Conservation (phyloP, 2,329 filamentous ascomycete species). For the Zymoseptoria passerinii region DNA sequence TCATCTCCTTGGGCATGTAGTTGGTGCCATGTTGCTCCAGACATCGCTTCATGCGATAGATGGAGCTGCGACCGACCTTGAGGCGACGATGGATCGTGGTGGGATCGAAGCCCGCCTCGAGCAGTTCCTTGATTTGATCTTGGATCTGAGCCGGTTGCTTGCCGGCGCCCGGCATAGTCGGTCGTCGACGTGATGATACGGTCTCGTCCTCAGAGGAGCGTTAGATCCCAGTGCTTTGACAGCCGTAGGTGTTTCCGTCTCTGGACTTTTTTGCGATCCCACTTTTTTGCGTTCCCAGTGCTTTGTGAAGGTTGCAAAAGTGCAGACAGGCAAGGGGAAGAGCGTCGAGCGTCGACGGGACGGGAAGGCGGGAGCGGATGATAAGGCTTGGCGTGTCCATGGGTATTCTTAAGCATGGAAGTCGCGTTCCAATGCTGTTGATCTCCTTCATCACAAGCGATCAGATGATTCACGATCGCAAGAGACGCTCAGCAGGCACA, state of each 20-base stretch:
- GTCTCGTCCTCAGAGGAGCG: neutral
- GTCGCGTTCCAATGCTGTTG: neutral
- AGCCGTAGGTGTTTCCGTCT: too few relatives aligned
- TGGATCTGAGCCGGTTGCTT: constrained; percentile 26
- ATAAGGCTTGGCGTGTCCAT: neutral
- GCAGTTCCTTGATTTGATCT: constrained; percentile 26
- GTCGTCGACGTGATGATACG: constrained; percentile 1
- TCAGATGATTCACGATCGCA: neutral
- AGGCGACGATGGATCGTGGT: constrained; percentile 28
- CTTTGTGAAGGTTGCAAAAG: neutral
- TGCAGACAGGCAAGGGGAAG: constrained; percentile 3
- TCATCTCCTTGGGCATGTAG: constrained; percentile 27
- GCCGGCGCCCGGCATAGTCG: constrained; percentile 24
- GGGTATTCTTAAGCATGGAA: too few relatives aligned
- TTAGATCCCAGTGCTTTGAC: neutral
- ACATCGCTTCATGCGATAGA: constrained; percentile 31
- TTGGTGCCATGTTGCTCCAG: constrained; percentile 27
- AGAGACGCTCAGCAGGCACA: neutral
- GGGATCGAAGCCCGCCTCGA: constrained; percentile 28
- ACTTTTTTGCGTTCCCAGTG: too few relatives aligned
- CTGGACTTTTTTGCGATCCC: too few relatives aligned
- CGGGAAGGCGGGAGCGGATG: neutral
- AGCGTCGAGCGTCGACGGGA: neutral
- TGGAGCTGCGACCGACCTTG: constrained; percentile 26
- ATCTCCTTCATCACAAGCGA: neutral